Base-by-base conservation (phyloP, 495 filamentous ascomycete species). In the Penicillium paxilli region DNA sequence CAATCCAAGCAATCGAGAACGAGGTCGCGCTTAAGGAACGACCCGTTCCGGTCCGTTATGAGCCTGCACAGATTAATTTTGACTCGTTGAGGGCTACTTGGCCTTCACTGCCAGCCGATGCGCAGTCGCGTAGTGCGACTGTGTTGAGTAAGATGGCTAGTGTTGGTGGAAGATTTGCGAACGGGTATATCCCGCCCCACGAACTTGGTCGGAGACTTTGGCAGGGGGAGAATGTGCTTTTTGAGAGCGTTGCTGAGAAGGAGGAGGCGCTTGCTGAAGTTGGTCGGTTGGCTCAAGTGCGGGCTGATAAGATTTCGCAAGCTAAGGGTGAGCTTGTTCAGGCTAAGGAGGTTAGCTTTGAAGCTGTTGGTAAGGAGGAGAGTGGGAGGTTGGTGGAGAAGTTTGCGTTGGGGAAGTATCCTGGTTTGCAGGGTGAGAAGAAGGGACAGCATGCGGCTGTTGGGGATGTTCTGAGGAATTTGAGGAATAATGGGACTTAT, bases 341-440 rank as follows among this genome's bases (percentile, higher is more conserved):
- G 35, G 63, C 76, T n/a, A 50, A 59, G 11, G 54, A 59, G 2
- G 32, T 78, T 28, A 62, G 57, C 8, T 66, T 82, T 44, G 57
- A 59, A 33, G 65, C 70, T 9, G 72, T 90, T 22, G 76, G 82
- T 55, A 66, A 70, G 12, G 77, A 90, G 47, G 71, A 91, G 26
- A 75, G 74, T 26, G 78, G 80, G 48, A 76, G 77, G 5, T 70
- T 97, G 14, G 83, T 97, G 60, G 75, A 89, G 58, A 78, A 86
- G 37, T 73, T 96, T 47, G 93, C 93, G 60, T 87, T 60, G 45
- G 78, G 78, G 5, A 67, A 69, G 41, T 80, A 80, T 47, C 64
- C 68, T 10, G 49, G 52, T 5, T 22, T 59, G 14, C 11, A 32
- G 10, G 58, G 62, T 17, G 41, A 14, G 11, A 37, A 44, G 2